Evolutionary conservation across 2,329 filamentous ascomycete species (phyloP).

Genomic region (Colletotrichum sp.): DNA sequence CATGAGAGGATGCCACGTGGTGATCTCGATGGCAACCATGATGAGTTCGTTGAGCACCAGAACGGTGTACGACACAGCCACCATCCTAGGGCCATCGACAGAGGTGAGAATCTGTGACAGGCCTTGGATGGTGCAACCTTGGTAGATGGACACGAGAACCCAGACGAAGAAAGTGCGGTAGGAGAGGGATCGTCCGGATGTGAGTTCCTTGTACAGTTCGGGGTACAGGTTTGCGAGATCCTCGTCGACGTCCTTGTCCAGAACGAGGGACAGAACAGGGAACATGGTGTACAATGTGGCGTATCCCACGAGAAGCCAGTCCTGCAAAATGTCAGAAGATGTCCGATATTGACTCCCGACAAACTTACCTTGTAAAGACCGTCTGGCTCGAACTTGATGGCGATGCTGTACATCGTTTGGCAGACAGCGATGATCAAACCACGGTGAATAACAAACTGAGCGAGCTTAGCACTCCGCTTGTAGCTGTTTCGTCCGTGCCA

Average conservation of each 20-base stretch:
- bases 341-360: neutral
- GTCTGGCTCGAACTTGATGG: constrained; percentile 89
- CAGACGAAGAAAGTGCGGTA: constrained; percentile 97
- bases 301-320: constrained; percentile 97
- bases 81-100: constrained; percentile 76
- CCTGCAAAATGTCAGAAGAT: constrained; percentile 46
- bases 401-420: constrained; percentile 97
- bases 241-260: constrained; percentile 96
- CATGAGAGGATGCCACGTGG: constrained; percentile 97
- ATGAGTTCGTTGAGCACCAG: constrained; percentile 92
- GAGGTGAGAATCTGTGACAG: constrained; percentile 87
- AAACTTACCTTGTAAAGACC: constrained; percentile 78
- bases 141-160: constrained; percentile 94
- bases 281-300: constrained; percentile 94
- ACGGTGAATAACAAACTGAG: constrained; percentile 97
- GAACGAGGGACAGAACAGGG: constrained; percentile 90
- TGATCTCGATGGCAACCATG: constrained; percentile 97
- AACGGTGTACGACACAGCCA: constrained; percentile 89
- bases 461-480: constrained; percentile 93
- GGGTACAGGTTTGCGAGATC: constrained; percentile 93
- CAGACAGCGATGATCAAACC: constrained; percentile 94
- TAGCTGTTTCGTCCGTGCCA: constrained; percentile 99
- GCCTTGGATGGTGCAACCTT: constrained; percentile 95
- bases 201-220: constrained; percentile 97
- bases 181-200: constrained; percentile 81